Percentiles rank a stretch among this genome's conserved stretches.
Evolutionary conservation across 1,284 basidiomycete species (phyloP).

Genomic region (Kwoniella shivajii): DNA sequence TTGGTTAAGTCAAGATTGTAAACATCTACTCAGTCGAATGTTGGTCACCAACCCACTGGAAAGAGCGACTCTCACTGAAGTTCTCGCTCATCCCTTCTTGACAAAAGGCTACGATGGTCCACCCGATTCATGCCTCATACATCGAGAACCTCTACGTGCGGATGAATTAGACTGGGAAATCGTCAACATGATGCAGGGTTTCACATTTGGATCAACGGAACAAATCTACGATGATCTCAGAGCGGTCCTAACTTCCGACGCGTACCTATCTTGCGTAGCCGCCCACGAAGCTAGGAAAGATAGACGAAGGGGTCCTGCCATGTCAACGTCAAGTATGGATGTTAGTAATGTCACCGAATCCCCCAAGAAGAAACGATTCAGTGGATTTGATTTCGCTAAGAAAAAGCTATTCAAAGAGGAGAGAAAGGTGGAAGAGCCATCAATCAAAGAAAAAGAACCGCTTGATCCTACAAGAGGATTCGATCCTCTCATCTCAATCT

Average conservation of each 20-base stretch:
- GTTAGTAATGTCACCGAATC: constrained; percentile 35
- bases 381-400: constrained; percentile 92
- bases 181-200: constrained; percentile 89
- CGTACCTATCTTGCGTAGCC: constrained; percentile 71
- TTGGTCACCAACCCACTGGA: constrained; percentile 88
- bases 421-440: constrained; percentile 48
- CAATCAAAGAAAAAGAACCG: constrained; percentile 49
- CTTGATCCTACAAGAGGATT: constrained; percentile 88
- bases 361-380: constrained; percentile 65
- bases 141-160: constrained; percentile 81
- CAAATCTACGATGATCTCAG: constrained; percentile 77
- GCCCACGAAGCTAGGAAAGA: constrained; percentile 75
- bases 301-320: constrained; percentile 27
- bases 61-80: constrained; percentile 81
- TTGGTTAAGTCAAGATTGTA: constrained; percentile 96
- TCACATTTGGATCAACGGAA: constrained; percentile 89
- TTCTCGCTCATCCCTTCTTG: constrained; percentile 95
- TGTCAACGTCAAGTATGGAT: constrained; percentile 29
- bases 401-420: constrained; percentile 80
- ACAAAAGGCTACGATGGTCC: constrained; percentile 78
- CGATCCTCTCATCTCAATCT: constrained; percentile 94
- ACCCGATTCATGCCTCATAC: constrained; percentile 81
- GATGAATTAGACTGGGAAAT: constrained; percentile 86
- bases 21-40: constrained; percentile 90
- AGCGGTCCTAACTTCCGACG: constrained; percentile 75